Conservation (phyloP, 805 yeast species). For the Saccharomycopsis fibuligera region DNA sequence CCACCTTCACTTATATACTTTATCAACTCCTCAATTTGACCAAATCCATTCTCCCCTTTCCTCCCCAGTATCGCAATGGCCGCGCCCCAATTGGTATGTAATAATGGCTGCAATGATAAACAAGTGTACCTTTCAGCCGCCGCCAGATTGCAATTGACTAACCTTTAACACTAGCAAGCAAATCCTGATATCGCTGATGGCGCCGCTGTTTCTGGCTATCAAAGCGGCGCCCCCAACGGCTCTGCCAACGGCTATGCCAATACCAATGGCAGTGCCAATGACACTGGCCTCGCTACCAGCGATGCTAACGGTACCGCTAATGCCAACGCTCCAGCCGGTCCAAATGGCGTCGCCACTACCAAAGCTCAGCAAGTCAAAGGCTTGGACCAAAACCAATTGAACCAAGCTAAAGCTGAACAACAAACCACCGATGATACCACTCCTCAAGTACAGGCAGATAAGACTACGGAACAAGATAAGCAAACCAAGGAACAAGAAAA, state of each 20-base stretch:
- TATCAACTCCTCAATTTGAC: too few species aligned
- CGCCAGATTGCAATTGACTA: too few species aligned
- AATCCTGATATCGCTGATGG: too few species aligned
- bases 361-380: not conserved
- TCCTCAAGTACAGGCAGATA: too few species aligned
- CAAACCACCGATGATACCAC: not conserved
- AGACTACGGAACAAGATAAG: not conserved
- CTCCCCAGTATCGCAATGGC: too few species aligned
- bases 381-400: not conserved
- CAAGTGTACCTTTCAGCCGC: too few species aligned
- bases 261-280: constrained; percentile 1
- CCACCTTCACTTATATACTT: too few species aligned
- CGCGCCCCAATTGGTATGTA: too few species aligned
- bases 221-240: not conserved
- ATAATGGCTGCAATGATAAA: too few species aligned
- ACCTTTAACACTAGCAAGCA: too few species aligned
- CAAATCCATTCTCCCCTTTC: too few species aligned
- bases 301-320: not conserved
- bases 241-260: constrained; percentile 1
- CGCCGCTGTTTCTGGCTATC: too few species aligned
- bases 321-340: not conserved
- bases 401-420: not conserved
- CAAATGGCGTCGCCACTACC: not conserved
- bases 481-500: not conserved
- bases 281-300: not conserved